Conservation (phyloP, 805 yeast genomes). For the Candida odintsovae region DNA sequence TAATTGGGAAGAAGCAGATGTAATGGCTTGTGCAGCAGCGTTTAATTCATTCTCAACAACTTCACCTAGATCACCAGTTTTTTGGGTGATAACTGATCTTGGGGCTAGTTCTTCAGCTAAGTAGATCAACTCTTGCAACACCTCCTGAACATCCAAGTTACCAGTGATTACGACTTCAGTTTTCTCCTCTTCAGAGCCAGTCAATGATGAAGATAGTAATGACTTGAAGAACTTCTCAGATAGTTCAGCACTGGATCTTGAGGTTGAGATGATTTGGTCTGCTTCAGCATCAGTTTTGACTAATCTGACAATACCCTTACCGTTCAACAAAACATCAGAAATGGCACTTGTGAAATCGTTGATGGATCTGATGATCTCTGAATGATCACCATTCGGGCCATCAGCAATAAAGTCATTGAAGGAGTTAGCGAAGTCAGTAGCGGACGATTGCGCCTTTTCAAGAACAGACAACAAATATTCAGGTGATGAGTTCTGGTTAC, state of each 20-base stretch:
- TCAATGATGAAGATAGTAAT: constrained; percentile 47
- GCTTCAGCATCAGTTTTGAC: constrained; percentile 46
- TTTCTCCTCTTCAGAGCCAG: constrained; percentile 53
- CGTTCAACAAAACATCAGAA: constrained; percentile 55
- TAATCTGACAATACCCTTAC: constrained; percentile 62
- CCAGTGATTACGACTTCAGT: constrained; percentile 73
- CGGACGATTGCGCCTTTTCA: constrained; percentile 63
- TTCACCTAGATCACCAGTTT: constrained; percentile 54
- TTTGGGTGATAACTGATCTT: constrained; percentile 23
- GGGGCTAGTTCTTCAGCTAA: constrained; percentile 55
- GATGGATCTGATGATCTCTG: constrained; percentile 52
- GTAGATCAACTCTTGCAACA: constrained; percentile 51
- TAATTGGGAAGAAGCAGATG: constrained; percentile 58
- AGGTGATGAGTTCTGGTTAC: constrained; percentile 71
- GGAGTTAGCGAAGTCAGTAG: constrained; percentile 74
- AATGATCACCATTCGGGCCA: constrained; percentile 62
- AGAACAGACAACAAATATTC: constrained; percentile 59
- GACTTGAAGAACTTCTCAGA: constrained; percentile 58
- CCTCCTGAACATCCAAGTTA: constrained; percentile 68
- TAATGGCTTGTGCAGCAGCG: constrained; percentile 65
- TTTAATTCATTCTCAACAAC: constrained; percentile 70
- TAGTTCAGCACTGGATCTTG: constrained; percentile 53
- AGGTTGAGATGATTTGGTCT: constrained; percentile 40
- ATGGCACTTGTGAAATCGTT: constrained; percentile 58
- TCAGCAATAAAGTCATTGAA: constrained; percentile 75